A percentile compares a stretch with the other conserved stretches of the same genome.
Evolutionary conservation across 2,329 filamentous ascomycete genomes (phyloP).

Genomic region (Aspergillus caelatus): DNA sequence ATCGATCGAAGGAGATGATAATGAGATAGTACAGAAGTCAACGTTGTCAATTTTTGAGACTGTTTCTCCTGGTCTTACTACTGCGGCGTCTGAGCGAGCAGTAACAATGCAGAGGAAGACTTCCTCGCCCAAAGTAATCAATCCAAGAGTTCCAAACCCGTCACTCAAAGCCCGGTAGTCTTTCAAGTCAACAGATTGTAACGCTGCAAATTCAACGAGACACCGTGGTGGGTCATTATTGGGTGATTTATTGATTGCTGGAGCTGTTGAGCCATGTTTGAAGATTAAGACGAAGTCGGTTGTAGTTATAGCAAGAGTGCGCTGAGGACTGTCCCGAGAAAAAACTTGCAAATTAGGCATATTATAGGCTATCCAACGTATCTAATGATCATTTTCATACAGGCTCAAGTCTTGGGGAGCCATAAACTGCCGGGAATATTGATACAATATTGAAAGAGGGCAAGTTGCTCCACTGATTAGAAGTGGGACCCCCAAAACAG

Average conservation of each 20-base stretch:
- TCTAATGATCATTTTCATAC: background rate
- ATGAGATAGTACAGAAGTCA: slow-evolving; percentile 66
- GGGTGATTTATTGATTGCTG: slow-evolving; percentile 48
- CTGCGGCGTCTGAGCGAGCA: slow-evolving; percentile 75
- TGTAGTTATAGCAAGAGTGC: slow-evolving; percentile 84
- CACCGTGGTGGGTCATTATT: slow-evolving; percentile 60
- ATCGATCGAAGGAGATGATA: slow-evolving; percentile 4
- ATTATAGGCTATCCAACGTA: background rate
- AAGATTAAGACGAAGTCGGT: slow-evolving; percentile 80
- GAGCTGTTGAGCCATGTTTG: slow-evolving; percentile 70
- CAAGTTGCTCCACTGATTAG: background rate
- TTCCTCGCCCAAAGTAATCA: slow-evolving; percentile 81
- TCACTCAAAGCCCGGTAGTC: slow-evolving; percentile 79
- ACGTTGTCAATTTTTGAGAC: slow-evolving; percentile 85
- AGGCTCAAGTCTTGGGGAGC: background rate
- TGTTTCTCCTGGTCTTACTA: slow-evolving; percentile 81
- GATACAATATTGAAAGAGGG: background rate
- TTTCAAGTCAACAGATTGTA: slow-evolving; percentile 66
- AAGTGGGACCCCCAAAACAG: background rate
- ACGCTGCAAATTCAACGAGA: slow-evolving; percentile 82
- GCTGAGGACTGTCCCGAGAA: slow-evolving; percentile 82
- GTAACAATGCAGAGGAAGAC: slow-evolving; percentile 92
- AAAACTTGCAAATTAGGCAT: slow-evolving; percentile 73
- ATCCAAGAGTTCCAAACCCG: slow-evolving; percentile 81
- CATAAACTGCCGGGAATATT: background rate